Base-by-base conservation (phyloP, 2,329 filamentous ascomycete species). In the Colletotrichum shisoi region DNA sequence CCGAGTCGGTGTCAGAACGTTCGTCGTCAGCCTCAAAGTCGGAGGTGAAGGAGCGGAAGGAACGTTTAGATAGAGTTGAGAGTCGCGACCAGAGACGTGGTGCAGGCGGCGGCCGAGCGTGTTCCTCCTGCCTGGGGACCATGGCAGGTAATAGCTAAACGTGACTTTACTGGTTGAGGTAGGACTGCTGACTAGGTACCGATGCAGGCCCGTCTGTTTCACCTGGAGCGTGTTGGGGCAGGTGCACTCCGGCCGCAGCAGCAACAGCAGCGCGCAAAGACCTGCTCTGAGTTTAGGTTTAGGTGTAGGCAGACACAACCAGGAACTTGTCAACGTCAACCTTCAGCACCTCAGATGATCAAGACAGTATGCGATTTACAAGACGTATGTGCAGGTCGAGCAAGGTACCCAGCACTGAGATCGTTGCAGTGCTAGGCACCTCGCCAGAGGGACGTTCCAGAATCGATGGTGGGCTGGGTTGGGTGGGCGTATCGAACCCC, bases 21-120 rank as follows among this genome's bases (percentile, higher is more conserved):
- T 91, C 89, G 85, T 91, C 88, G 81, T 91, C 88, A 70, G 88
- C 89, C 76, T 90, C 87, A 70, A 89, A 89, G 27, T 85, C 85
- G 12, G 88, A 89, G 6, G 87, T 85, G 73, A 85, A 84, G 42
- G 87, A 90, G 70, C 78, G 81, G 69, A 84, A 80, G 3, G 87
- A 89, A 52, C 78, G 79, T 76, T 87, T 88, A 67, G 86, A 85
- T 27, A 79, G 76, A 73, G 80, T 76, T 48, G 83, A 85, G 45
- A 84, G 77, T 53, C 80, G 79, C 34, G 84, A 85, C 73, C 81
- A 81, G 69, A 82, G 80, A 71, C 81, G 78, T 72, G 79, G 73
- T 76, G 80, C 74, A 71, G 77, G 74, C 74, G 83, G 75, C 76
- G 82, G 76, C 67, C 71, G 74, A 71, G 70, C 58, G 53, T 69